A percentile compares a stretch with the other conserved stretches of the same genome.
Evolutionary conservation across 495 filamentous ascomycete genomes (phyloP).

Genomic region (Penicillium paradoxum): DNA sequence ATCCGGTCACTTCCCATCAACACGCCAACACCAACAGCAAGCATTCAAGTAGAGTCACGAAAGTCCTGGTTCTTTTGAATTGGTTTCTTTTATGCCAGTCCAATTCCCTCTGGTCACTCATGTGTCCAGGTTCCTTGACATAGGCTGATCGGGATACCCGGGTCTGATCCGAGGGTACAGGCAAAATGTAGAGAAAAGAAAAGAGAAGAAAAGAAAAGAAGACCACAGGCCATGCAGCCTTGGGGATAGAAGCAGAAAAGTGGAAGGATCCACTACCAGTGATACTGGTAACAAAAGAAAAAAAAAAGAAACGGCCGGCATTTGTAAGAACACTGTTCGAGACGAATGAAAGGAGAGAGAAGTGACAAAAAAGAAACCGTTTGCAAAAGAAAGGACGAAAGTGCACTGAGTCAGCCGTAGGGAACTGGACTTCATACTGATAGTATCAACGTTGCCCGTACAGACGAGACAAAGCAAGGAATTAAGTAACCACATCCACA

Average conservation of each 20-base stretch:
- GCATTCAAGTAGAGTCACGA: not conserved
- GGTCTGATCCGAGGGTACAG: not conserved
- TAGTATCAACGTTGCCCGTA: constrained; percentile 7
- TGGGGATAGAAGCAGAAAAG: not conserved
- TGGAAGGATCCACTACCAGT: constrained; percentile 3
- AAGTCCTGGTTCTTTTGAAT: not conserved
- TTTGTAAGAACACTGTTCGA: constrained; percentile 10
- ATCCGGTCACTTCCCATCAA: constrained; percentile 1
- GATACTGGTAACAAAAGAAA: constrained; percentile 4
- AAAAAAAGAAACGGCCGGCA: constrained; percentile 11
- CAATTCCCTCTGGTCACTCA: not conserved
- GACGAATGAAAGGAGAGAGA: constrained; percentile 12
- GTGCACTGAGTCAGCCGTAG: constrained; percentile 6
- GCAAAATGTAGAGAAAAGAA: not conserved
- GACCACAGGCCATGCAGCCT: not conserved
- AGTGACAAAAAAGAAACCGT: constrained; percentile 2
- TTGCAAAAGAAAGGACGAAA: constrained; percentile 5
- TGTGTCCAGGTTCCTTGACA: not conserved
- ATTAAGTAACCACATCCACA: constrained; percentile 33
- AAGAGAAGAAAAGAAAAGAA: not conserved
- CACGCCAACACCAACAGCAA: not conserved
- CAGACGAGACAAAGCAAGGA: constrained; percentile 14
- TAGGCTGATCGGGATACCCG: not conserved
- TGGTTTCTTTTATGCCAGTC: not conserved
- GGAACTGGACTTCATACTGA: constrained; percentile 10